These are phyloP conservation scores for Mycena polygramma DNA, from an alignment of 768 basidiomycete species.

Conservation along the genomic window DNA sequence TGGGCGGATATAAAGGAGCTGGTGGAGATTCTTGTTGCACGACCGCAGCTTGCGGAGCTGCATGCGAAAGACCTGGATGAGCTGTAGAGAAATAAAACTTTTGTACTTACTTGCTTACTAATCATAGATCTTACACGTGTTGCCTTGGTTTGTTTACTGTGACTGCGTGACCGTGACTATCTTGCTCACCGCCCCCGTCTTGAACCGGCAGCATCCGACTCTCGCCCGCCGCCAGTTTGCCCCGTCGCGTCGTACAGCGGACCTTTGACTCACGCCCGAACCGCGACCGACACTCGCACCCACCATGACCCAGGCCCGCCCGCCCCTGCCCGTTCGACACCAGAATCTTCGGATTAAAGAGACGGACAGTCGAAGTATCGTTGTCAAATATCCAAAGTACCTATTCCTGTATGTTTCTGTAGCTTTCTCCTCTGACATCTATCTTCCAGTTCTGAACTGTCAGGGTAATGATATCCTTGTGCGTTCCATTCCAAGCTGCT, in stretches of 20 bases:
- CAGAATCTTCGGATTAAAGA: conserved; percentile 65
- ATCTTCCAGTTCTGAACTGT: conserved; percentile 69
- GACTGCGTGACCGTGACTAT: too few species aligned
- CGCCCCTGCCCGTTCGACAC: conserved; percentile 63
- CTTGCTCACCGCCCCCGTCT: too few species aligned
- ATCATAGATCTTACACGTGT: not conserved
- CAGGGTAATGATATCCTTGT: conserved; percentile 91
- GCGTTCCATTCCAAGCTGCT: conserved; percentile 44
- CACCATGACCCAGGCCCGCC: conserved; percentile 45
- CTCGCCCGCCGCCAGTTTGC: too few species aligned
- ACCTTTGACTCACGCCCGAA: too few species aligned
- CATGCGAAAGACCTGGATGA: conserved; percentile 44
- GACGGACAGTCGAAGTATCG: conserved; percentile 44
- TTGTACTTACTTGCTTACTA: conserved; percentile 19
- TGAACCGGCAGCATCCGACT: too few species aligned
- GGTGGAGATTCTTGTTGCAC: conserved; percentile 80
- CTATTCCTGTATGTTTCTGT: not conserved
- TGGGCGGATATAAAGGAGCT: conserved; percentile 80
- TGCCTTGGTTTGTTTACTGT: not conserved
- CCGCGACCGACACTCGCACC: conserved; percentile 6
- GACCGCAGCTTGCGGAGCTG: conserved; percentile 66
- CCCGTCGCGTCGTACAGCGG: too few species aligned
- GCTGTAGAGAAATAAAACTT: conserved; percentile 23
- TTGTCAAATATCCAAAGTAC: conserved; percentile 18
- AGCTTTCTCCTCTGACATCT: not conserved